A percentile compares a stretch with the other conserved stretches of the same genome.
phyloP scores from a whole-genome alignment of 306 rosid species.

The Ceratonia siliqua region DNA sequence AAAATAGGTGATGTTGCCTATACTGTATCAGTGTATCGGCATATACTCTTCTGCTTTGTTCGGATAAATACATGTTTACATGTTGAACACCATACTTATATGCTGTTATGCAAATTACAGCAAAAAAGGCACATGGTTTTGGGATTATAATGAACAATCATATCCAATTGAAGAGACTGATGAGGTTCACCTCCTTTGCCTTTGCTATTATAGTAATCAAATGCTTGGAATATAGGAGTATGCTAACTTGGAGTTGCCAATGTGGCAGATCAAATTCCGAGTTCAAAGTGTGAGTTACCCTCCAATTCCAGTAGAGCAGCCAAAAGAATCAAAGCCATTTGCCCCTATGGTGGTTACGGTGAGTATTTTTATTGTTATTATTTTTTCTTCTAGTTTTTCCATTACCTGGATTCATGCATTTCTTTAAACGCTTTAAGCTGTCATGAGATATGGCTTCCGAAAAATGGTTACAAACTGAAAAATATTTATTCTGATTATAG shows the following conservation, averaged over 20 bases:
- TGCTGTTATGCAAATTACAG: slow-evolving; percentile 41
- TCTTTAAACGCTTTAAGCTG: not conserved
- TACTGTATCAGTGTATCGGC: slow-evolving; percentile 8
- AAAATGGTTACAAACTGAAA: not conserved
- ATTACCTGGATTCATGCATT: not conserved
- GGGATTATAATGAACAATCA: slow-evolving; percentile 48
- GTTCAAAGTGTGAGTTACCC: slow-evolving; percentile 52
- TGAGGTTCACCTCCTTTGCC: slow-evolving; percentile 51
- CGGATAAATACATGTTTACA: not conserved
- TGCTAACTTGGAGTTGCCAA: slow-evolving; percentile 28
- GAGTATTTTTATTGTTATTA: slow-evolving; percentile 6
- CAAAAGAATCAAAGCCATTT: slow-evolving; percentile 55
- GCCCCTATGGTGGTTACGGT: slow-evolving; percentile 63
- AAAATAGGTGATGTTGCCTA: slow-evolving; percentile 47
- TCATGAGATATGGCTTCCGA: not conserved
- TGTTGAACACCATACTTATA: slow-evolving; percentile 14
- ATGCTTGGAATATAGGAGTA: slow-evolving; percentile 17
- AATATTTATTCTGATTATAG: not conserved
- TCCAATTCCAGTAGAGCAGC: slow-evolving; percentile 57
- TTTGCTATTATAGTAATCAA: slow-evolving; percentile 3
- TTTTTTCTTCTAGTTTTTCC: not conserved
- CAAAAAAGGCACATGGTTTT: slow-evolving; percentile 55
- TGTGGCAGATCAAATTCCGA: slow-evolving; percentile 48
- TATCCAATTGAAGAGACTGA: slow-evolving; percentile 48
- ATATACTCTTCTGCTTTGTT: not conserved